A percentile compares a stretch with the other conserved stretches of the same genome.
Conservation (phyloP, 2,329 filamentous ascomycete genomes). For the Ceratocystiopsis sp. region DNA sequence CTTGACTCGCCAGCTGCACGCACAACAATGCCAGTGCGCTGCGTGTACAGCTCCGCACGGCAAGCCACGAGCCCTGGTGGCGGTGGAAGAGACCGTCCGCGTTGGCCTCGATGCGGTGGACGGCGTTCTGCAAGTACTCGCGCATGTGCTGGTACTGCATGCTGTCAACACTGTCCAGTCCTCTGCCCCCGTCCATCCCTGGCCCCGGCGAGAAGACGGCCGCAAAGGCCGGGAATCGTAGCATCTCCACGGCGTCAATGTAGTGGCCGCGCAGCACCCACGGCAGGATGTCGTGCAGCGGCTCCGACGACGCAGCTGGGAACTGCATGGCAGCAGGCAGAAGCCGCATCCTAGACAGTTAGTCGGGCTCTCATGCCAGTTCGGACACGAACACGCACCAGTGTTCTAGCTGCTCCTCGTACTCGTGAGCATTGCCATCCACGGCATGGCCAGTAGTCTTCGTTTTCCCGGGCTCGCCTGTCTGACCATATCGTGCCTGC, state of each 20-base stretch:
- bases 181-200: background rate
- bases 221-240: conserved; percentile 3
- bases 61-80: conserved; percentile 6
- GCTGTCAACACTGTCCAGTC: background rate
- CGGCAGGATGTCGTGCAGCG: background rate
- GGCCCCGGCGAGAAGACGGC: background rate
- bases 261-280: conserved; percentile 4
- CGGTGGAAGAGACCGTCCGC: conserved; percentile 4
- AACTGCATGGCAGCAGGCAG: conserved; percentile 4
- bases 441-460: background rate
- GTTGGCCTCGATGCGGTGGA: conserved; percentile 5
- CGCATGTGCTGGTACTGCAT: background rate
- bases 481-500: conserved; percentile 1
- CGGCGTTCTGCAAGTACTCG: conserved; percentile 2
- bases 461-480: background rate
- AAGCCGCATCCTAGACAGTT: background rate
- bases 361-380: too few species aligned
- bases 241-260: conserved; percentile 3
- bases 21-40: conserved; percentile 2
- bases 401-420: conserved; percentile 1
- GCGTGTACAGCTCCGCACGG: conserved; percentile 2
- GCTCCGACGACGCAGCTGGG: background rate
- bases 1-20: background rate
- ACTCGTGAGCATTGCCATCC: background rate
- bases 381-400: background rate